phyloP scores from a whole-genome alignment of 768 basidiomycete species.

The Vishniacozyma victoriae region DNA sequence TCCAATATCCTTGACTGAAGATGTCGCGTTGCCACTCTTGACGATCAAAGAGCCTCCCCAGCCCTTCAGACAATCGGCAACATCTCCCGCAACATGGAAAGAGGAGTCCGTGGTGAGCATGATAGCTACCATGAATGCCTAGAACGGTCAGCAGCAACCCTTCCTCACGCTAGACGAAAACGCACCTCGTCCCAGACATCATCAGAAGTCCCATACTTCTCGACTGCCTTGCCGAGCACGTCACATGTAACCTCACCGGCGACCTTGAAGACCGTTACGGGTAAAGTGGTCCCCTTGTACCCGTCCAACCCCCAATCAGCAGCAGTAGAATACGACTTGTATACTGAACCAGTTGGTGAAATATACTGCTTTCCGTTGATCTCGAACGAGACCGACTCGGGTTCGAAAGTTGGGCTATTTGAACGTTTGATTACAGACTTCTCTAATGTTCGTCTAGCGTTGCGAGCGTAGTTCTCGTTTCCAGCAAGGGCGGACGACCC shows the following conservation, averaged over 20 bases:
- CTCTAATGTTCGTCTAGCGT: not conserved
- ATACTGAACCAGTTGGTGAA: constrained; percentile 14
- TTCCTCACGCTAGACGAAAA: not conserved
- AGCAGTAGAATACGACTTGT: constrained; percentile 13
- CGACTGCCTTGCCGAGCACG: constrained; percentile 17
- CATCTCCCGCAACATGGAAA: constrained; percentile 17
- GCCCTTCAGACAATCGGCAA: constrained; percentile 9
- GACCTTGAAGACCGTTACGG: constrained; percentile 27
- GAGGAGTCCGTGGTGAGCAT: constrained; percentile 3
- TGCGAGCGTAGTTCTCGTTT: not conserved
- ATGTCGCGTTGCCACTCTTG: constrained; percentile 19
- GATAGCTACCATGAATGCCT: constrained; percentile 20
- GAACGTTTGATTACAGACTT: not conserved
- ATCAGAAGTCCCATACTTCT: constrained; percentile 12
- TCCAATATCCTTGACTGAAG: constrained; percentile 10
- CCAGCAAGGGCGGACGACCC: no score
- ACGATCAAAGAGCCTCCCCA: constrained; percentile 20
- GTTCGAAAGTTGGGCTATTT: not conserved
- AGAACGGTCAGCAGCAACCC: not conserved
- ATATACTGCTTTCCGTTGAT: constrained; percentile 16
- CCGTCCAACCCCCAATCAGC: constrained; percentile 9
- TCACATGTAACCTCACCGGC: constrained; percentile 27
- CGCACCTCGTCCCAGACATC: constrained; percentile 37
- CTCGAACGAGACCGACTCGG: constrained; percentile 15
- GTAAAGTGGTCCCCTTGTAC: constrained; percentile 5